Base-by-base conservation (phyloP, 2,329 filamentous ascomycete species). In the Gyromitra esculenta region DNA sequence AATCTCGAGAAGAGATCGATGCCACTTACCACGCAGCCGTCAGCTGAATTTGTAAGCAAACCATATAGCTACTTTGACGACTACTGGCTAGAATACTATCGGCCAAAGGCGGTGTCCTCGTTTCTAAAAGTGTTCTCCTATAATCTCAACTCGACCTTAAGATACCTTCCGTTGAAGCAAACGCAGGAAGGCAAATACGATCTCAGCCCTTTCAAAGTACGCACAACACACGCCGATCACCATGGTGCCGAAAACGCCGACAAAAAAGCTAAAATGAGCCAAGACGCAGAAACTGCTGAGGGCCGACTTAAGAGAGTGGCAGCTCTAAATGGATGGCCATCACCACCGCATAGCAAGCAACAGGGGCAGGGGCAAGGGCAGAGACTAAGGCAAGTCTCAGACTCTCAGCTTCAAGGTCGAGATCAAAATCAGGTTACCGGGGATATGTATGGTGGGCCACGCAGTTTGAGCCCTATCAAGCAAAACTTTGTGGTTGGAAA, bases 81-180 rank as follows among this genome's bases (percentile, higher is more conserved):
- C 83, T 99, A 97, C 83, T 99, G 96, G 96, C 86, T 96, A 6
- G 96, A 99, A 82, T 98, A 97, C 83, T 99, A 99, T 82, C 90
- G 94, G 13, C 96, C 96, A 0, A 87, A 92, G 6, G 92, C 92
- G 0, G 85, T 98, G 0, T 97, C 96, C 0, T 96, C 93, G 0
- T 93, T 98, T 79, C 88, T 91, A 13, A 99, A 97, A 82, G 92
- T 97, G 82, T 97, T 97, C 82, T 89, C 93, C 0, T 97, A 92
- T 84, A 94, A 92, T 82, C 92, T 98, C 88, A 97, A 95, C 82
- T 94, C 92, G 0, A 96, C 92, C 2, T 89, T 94, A 78, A 92
- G 91, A 77, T 94, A 95, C 82, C 91, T 95, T 41, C 91, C 92
- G 9, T 87, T 94, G 75, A 91, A 91, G 74, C 89, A 71, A 1